Conservation (phyloP, 2,329 filamentous ascomycete genomes). For the Ophiostoma perfectum region DNA sequence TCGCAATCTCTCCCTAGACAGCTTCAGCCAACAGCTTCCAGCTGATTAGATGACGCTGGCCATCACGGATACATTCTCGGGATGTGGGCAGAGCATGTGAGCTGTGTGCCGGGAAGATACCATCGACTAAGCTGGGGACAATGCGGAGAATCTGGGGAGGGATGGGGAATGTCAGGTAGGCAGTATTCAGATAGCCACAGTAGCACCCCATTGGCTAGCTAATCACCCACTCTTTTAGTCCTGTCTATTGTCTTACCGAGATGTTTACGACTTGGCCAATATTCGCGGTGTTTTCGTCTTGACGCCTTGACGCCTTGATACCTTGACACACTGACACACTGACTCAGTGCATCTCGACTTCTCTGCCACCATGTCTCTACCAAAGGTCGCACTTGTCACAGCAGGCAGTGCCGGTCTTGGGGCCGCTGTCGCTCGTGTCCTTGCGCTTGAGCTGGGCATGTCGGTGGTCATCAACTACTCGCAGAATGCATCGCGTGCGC, state of each 20-base stretch:
- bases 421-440: conserved; percentile 59
- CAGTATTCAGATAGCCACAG: neutral
- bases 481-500: conserved; percentile 55
- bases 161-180: neutral
- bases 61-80: neutral
- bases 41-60: neutral
- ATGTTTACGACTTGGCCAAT: no score
- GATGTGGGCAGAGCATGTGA: conserved; percentile 8
- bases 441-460: conserved; percentile 58
- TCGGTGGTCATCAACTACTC: conserved; percentile 71
- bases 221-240: no score
- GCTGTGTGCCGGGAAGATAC: neutral
- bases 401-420: conserved; percentile 61
- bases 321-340: no score
- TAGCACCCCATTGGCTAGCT: neutral
- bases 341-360: no score
- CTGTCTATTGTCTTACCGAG: no score
- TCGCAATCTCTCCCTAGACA: neutral
- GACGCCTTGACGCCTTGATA: no score
- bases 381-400: conserved; percentile 42
- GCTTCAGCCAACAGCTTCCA: no score
- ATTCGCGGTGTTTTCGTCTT: no score
- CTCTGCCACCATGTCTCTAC: conserved; percentile 9
- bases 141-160: conserved; percentile 5
- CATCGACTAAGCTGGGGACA: no score